Base-by-base conservation (phyloP, 1,139 yeast genomes). In the Candida labiduridarum region DNA sequence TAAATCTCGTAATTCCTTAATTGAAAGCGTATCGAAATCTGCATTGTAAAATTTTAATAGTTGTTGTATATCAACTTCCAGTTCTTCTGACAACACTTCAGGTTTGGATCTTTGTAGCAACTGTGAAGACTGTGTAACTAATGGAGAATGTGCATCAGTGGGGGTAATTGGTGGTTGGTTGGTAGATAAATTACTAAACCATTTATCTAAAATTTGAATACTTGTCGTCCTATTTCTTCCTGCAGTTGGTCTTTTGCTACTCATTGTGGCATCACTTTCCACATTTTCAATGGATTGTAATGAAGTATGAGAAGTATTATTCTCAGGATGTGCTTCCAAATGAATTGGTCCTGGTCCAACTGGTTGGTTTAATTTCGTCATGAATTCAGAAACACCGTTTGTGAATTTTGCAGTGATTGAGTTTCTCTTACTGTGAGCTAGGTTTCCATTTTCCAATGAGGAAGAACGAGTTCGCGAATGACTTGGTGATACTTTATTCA, bases 141-240 rank as follows among this genome's bases (percentile, higher is more conserved):
- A 33, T 35, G 30, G 29, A 3, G 45, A n/a, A 2, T 33, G 41
- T 11, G 38, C 18, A 4, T 40, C 43, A 30, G 33, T 49, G 12
- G 38, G 47, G 7, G 15, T 41, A 11, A 25, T 36, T 44, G 35
- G 45, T 44, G 35, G 45, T 41, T 49, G 51, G 31, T 46, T 48
- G 12, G 52, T 41, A 9, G 44, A 57, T 9, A 74, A 58, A 52
- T 72, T 74, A 52, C 65, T 70, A 54, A 76, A 71, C 79, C 79
- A 76, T 53, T 69, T 72, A 52, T 76, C 80, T 76, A 76, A 72
- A 31, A 74, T 65, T 55, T 75, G 80, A 38, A 74, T 57, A 53
- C 79, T 73, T 31, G 78, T 60, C 9, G 78, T 68, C 52, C 79
- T 63, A 44, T 65, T 63, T 44, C 76, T 58, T n/a, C 50, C 54